Conservation (phyloP, 768 basidiomycete species). For the Collybiopsis luxurians region DNA sequence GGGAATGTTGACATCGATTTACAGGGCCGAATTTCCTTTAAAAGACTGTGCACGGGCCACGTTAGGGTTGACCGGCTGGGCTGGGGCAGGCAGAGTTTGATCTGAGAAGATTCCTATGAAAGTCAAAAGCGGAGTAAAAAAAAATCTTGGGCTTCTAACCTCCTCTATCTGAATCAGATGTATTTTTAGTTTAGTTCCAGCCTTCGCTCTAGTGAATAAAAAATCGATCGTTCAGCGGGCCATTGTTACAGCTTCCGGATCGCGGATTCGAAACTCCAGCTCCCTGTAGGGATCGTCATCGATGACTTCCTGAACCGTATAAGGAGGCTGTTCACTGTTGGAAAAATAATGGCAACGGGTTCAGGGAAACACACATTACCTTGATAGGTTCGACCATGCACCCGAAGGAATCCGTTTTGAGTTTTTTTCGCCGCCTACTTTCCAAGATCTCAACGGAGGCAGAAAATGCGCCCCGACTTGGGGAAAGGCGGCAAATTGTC, state of each 20-base stretch:
- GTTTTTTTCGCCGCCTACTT: neutral
- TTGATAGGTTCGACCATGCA: neutral
- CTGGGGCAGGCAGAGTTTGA: neutral
- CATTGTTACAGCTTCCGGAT: no score
- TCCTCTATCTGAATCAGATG: no score
- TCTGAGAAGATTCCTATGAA: neutral
- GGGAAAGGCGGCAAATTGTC: no score
- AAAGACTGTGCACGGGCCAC: conserved; percentile 2
- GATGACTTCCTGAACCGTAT: neutral
- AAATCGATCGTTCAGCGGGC: no score
- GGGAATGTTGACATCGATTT: conserved; percentile 3
- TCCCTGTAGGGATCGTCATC: no score
- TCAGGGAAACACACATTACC: no score
- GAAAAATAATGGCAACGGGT: no score
- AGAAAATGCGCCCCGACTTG: neutral
- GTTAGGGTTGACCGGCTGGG: neutral
- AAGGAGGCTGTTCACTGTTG: neutral
- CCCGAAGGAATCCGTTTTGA: neutral
- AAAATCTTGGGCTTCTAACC: no score
- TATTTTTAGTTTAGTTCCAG: no score
- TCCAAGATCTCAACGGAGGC: neutral
- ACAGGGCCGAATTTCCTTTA: conserved; percentile 4
- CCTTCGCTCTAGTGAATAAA: no score
- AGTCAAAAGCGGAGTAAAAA: no score
- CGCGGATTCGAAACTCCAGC: no score